phyloP scores from a whole-genome alignment of 257 asterid genomes.

The Paraleonurus japonicus region DNA sequence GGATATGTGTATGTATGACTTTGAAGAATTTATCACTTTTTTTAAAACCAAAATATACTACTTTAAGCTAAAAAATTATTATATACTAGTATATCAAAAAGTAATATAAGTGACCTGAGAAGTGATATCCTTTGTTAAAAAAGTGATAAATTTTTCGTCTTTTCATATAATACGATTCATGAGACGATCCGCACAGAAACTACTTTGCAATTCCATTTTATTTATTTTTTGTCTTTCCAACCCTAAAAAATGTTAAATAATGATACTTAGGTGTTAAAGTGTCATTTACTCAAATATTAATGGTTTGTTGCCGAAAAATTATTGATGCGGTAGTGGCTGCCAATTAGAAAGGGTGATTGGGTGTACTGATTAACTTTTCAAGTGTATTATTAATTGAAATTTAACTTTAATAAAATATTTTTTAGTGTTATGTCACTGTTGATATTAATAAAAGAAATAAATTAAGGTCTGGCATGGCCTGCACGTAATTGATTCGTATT shows the following conservation, averaged over 20 bases:
- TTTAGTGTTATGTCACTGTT: neutral
- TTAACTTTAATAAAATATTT: neutral
- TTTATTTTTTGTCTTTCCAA: too few species aligned
- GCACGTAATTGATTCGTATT: slow-evolving; percentile 14
- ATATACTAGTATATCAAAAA: too few species aligned
- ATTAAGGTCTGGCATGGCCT: slow-evolving; percentile 15
- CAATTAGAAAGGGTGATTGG: neutral
- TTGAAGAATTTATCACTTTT: too few species aligned
- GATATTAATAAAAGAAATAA: neutral
- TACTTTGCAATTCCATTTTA: too few species aligned
- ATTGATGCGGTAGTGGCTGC: neutral
- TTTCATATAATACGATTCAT: too few species aligned
- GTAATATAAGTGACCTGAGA: too few species aligned
- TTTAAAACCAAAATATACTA: too few species aligned
- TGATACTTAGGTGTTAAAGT: neutral
- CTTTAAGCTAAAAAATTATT: too few species aligned
- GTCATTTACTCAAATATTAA: neutral
- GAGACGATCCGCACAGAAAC: too few species aligned
- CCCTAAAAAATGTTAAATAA: neutral
- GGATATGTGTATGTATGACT: too few species aligned
- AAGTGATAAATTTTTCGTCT: too few species aligned
- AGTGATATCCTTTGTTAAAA: too few species aligned
- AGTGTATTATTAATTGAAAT: slow-evolving; percentile 4
- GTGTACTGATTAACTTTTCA: slow-evolving; percentile 5
- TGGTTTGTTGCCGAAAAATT: neutral